phyloP scores from a whole-genome alignment of 352 stramenopile species.

The Phytopythium litorale region DNA sequence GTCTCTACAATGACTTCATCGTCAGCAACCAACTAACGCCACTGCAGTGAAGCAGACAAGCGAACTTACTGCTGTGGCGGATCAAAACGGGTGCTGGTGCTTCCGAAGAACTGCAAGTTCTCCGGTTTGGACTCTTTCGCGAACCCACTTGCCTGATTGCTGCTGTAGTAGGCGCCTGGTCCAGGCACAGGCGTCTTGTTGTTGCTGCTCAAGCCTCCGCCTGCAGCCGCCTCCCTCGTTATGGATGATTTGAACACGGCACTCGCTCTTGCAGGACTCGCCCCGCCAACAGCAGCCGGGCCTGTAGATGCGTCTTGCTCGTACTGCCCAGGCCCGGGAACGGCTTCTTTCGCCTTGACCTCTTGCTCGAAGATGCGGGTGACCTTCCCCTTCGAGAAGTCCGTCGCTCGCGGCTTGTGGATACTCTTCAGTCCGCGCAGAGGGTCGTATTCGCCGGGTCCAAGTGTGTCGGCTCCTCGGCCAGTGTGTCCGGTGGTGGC shows the following conservation, averaged over 20 bases:
- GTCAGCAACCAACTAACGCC: neutral
- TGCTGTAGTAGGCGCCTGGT: conserved; percentile 51
- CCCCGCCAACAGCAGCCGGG: conserved; percentile 10
- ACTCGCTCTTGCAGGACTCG: conserved; percentile 31
- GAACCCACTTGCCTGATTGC: conserved; percentile 38
- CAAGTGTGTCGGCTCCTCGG: conserved; percentile 48
- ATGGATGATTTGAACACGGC: conserved; percentile 72
- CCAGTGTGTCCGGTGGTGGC: conserved; percentile 49
- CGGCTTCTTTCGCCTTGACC: conserved; percentile 41
- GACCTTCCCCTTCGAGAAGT: conserved; percentile 73
- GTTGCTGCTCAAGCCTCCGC: conserved; percentile 9
- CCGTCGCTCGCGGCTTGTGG: conserved; percentile 51
- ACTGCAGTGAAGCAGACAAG: neutral
- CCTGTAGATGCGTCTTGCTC: neutral
- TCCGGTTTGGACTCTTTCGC: conserved; percentile 45
- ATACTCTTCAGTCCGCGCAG: conserved; percentile 64
- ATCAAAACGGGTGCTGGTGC: conserved; percentile 68
- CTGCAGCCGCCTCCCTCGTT: conserved; percentile 39
- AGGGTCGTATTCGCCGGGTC: conserved; percentile 71
- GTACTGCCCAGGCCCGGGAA: conserved; percentile 68
- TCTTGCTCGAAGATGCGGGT: conserved; percentile 62
- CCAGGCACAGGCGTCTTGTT: conserved; percentile 48
- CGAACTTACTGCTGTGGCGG: conserved; percentile 22
- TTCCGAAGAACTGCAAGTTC: conserved; percentile 80
- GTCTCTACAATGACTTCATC: conserved; percentile 13